These are phyloP conservation scores for Ogataea haglerorum DNA, from an alignment of 805 yeast genomes.

Conservation along the genomic window DNA sequence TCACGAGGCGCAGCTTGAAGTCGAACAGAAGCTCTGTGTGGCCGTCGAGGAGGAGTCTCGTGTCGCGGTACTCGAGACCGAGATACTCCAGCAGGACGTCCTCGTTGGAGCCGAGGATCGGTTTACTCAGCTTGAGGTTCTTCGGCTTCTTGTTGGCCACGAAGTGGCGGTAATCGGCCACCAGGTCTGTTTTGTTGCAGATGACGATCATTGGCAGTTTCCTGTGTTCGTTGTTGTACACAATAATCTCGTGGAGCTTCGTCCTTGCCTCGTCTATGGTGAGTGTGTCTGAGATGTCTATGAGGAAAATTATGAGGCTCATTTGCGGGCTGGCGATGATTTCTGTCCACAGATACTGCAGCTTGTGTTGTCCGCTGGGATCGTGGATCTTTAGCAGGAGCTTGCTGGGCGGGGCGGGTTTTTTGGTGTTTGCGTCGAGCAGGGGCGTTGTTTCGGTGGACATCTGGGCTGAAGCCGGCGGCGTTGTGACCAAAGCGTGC, in stretches of 20 bases:
- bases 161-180: constrained; percentile 18
- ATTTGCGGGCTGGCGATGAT: constrained; percentile 7
- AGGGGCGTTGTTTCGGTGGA: constrained; percentile 4
- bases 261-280: constrained; percentile 23
- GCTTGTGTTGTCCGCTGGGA: constrained; percentile 31
- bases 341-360: constrained; percentile 26
- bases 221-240: constrained; percentile 17
- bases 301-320: constrained; percentile 25
- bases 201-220: constrained; percentile 27
- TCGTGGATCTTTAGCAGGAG: constrained; percentile 25
- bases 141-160: constrained; percentile 6
- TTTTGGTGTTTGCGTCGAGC: not conserved
- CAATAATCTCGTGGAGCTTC: constrained; percentile 21
- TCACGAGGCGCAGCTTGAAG: constrained; percentile 22
- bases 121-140: constrained; percentile 8
- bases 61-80: constrained; percentile 14
- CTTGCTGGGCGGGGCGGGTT: constrained; percentile 3
- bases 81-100: constrained; percentile 19
- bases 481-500: constrained; percentile 5
- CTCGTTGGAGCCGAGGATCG: constrained; percentile 7
- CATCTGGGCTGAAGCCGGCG: constrained; percentile 10
- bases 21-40: constrained; percentile 20
- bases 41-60: constrained; percentile 2
- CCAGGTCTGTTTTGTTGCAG: constrained; percentile 31
- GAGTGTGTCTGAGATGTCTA: constrained; percentile 31